Evolutionary conservation across 1,284 basidiomycete genomes (phyloP).

Genomic region (Malassezia sp.): DNA sequence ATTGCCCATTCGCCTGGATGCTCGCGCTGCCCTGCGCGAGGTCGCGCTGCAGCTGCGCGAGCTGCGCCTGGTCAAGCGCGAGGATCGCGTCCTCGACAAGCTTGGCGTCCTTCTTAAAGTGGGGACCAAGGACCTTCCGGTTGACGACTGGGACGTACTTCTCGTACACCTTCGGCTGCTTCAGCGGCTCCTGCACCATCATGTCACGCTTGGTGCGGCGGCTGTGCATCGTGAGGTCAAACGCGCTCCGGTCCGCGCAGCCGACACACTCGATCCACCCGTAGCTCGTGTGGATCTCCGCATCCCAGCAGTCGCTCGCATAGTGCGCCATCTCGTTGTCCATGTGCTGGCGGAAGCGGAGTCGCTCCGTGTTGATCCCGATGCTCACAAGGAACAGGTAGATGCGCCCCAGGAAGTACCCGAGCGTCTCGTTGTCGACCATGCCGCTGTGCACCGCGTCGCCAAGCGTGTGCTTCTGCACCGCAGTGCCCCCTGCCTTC

Average conservation of each 20-base stretch:
- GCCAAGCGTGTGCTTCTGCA: conserved; percentile 64
- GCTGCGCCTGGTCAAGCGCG: conserved; percentile 59
- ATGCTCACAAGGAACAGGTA: conserved; percentile 82
- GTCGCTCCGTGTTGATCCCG: conserved; percentile 71
- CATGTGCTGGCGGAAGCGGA: conserved; percentile 96
- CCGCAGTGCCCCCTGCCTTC: conserved; percentile 60
- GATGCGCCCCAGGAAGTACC: conserved; percentile 91
- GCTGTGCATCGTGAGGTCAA: conserved; percentile 63
- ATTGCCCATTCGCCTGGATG: conserved; percentile 54
- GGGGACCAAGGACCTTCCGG: conserved; percentile 79
- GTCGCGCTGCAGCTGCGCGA: conserved; percentile 62
- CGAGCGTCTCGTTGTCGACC: conserved; percentile 92
- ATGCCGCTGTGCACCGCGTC: conserved; percentile 73
- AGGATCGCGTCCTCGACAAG: conserved; percentile 61
- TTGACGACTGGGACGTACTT: conserved; percentile 67
- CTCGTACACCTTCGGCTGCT: conserved; percentile 66
- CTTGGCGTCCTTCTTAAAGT: conserved; percentile 73
- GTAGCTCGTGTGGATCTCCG: conserved; percentile 84
- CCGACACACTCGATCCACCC: conserved; percentile 99
- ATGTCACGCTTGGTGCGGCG: conserved; percentile 53
- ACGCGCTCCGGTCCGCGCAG: conserved; percentile 96
- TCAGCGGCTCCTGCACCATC: conserved; percentile 70
- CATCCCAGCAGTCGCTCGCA: conserved; percentile 97
- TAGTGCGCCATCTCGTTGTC: conserved; percentile 98
- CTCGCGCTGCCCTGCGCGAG: conserved; percentile 57